Conservation (phyloP, 441 rosid genomes). For the Populus trichocarpa region DNA sequence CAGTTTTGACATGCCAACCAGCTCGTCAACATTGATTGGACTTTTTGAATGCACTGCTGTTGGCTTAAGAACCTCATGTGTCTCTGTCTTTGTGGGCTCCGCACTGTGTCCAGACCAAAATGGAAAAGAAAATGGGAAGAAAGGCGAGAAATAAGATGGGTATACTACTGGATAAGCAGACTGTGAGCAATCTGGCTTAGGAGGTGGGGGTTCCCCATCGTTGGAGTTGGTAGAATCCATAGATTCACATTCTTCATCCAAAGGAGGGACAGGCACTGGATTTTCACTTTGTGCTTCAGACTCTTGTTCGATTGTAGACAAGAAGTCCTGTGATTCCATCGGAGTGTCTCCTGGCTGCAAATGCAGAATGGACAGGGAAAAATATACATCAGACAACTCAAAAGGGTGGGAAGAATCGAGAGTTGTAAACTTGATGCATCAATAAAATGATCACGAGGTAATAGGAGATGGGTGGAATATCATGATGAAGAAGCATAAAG, state of each 20-base stretch:
- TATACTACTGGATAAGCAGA: conserved; percentile 61
- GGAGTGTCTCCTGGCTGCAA: conserved; percentile 56
- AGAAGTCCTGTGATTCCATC: conserved; percentile 55
- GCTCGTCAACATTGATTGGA: conserved; percentile 66
- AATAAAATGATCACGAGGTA: not conserved
- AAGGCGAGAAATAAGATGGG: conserved; percentile 68
- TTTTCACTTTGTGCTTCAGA: conserved; percentile 44
- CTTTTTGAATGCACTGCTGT: conserved; percentile 45
- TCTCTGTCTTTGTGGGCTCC: conserved; percentile 51
- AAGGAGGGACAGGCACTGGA: conserved; percentile 38
- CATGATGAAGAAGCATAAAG: not conserved
- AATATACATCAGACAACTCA: not conserved
- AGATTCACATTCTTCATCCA: conserved; percentile 85
- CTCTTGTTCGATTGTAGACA: conserved; percentile 29
- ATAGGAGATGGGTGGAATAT: not conserved
- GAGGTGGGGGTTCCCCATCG: conserved; percentile 45
- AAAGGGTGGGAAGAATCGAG: not conserved
- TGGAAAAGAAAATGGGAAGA: conserved; percentile 60
- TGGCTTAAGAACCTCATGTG: conserved; percentile 78
- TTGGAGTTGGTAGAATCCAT: conserved; percentile 94
- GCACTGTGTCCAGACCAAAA: conserved; percentile 53
- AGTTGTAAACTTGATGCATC: not conserved
- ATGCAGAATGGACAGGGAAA: not conserved
- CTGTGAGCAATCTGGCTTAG: conserved; percentile 40
- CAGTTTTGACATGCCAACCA: conserved; percentile 79